Percentiles rank a stretch among this genome's conserved stretches.
Evolutionary conservation across 805 yeast species (phyloP).

Genomic region (Kodamaea kakaduensis): DNA sequence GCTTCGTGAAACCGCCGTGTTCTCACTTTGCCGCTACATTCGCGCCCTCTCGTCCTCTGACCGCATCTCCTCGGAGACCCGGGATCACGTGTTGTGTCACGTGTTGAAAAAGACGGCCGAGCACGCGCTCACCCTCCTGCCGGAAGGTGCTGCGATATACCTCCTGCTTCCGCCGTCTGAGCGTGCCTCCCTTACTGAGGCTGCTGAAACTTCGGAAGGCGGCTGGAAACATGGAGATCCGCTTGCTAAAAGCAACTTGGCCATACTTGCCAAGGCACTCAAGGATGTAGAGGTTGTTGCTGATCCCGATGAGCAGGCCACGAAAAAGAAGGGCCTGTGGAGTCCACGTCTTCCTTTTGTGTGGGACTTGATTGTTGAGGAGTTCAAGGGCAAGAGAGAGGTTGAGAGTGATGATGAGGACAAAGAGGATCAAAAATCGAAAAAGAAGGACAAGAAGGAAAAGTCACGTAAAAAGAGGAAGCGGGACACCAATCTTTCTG

Average conservation of each 20-base stretch:
- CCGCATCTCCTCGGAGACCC: neutral
- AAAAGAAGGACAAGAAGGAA: conserved; percentile 43
- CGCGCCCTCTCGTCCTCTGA: conserved; percentile 5
- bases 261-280: conserved; percentile 56
- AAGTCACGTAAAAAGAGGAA: conserved; percentile 19
- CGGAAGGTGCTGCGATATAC: conserved; percentile 78
- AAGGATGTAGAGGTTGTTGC: conserved; percentile 47
- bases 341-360: conserved; percentile 70
- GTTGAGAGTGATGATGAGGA: conserved; percentile 21
- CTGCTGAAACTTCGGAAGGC: conserved; percentile 13
- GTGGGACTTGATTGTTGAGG: conserved; percentile 59
- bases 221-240: conserved; percentile 77
- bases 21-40: conserved; percentile 57
- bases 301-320: conserved; percentile 34
- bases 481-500: conserved; percentile 1
- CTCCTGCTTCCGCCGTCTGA: conserved; percentile 43
- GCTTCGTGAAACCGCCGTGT: conserved; percentile 80
- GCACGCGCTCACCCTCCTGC: conserved; percentile 55
- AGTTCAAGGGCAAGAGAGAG: conserved; percentile 26
- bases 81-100: conserved; percentile 17
- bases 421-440: conserved; percentile 12
- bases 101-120: conserved; percentile 46
- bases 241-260: conserved; percentile 63
- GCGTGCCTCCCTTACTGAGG: conserved; percentile 14
- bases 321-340: conserved; percentile 66